Percentiles rank a stretch among this genome's conserved stretches.
phyloP scores from a whole-genome alignment of 495 filamentous ascomycete genomes.

The Lasiosphaeris hirsuta region DNA sequence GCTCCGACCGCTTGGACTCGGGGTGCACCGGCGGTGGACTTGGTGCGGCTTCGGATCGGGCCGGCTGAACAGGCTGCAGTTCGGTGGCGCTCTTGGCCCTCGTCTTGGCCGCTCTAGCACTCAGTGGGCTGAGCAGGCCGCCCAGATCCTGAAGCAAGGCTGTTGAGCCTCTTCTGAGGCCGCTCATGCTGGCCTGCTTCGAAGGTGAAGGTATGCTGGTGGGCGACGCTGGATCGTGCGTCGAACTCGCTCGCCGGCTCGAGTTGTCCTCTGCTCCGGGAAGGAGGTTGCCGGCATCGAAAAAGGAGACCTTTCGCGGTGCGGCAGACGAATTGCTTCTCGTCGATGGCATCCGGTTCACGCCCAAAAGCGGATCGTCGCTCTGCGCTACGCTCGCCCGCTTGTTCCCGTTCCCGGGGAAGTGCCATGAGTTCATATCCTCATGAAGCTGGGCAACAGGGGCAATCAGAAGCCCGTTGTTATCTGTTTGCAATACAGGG shows the following conservation, averaged over 20 bases:
- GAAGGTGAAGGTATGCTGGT: conserved; percentile 29
- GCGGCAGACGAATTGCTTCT: conserved; percentile 37
- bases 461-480: conserved; percentile 26
- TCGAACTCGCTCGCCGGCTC: conserved; percentile 35
- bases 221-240: conserved; percentile 28
- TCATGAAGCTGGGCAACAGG: conserved; percentile 26
- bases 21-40: conserved; percentile 14
- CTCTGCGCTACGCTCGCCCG: conserved; percentile 26
- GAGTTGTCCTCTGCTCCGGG: conserved; percentile 34
- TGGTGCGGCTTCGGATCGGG: conserved; percentile 20
- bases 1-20: not conserved
- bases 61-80: conserved; percentile 29
- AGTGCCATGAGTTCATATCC: conserved; percentile 39
- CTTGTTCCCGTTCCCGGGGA: conserved; percentile 28
- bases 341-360: conserved; percentile 21
- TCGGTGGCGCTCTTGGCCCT: conserved; percentile 26
- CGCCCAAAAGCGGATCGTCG: conserved; percentile 31
- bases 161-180: conserved; percentile 45
- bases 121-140: conserved; percentile 42
- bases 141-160: conserved; percentile 59
- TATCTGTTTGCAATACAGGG: conserved; percentile 21
- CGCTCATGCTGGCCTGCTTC: conserved; percentile 31
- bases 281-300: conserved; percentile 67
- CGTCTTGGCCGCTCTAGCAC: conserved; percentile 19
- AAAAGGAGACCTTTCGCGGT: conserved; percentile 58